Evolutionary conservation across 2,329 filamentous ascomycete genomes (phyloP), one percentile per base, ranked within the genome.

Genomic region (Fusarium luffae): DNA sequence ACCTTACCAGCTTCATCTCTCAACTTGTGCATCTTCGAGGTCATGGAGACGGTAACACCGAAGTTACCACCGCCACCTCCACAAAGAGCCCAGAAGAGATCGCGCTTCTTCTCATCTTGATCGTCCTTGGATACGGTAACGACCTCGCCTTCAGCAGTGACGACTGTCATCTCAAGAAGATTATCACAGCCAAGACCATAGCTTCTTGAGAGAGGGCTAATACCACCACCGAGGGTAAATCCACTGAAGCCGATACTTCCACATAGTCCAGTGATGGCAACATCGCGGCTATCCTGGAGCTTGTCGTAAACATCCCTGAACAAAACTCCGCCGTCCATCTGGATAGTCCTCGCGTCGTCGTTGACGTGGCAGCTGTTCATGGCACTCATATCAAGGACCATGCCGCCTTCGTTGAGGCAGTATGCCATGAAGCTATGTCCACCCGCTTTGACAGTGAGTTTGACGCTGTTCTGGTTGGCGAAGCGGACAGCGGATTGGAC

Each of bases 21-120:
- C 4, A 63, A 11, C 13, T 49, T 63, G 25, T 63, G 47, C 41
- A 59, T 41, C 25, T 23, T 59, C 3, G 19, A 16, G 2, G 50
- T 59, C 18, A 59, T 14, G 3, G 32, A 32, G 5, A 63, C 60
- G 1, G 54, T 51, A 4, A 63, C 21, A 5, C 60, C 60, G 34
- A 63, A 49, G 19, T 63, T 63, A 0, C 60, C 60, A 5, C 60
- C 60, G 0, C 60, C 60, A 3, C 54, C 60, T 1, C 60, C 55
- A 11, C 14, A n/a, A 5, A 63, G 21, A 27, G 55, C 60, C 60
- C 60, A 63, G 43, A 63, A 63, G 10, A 63, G 34, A n/a, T 54
- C 47, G 1, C 55, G 42, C 28, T 63, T 59, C 14, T 54, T 19
- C 6, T 23, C n/a, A 5, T 59, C 49, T 3, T 52, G 19, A n/a